Evolutionary conservation across 2,329 filamentous ascomycete species (phyloP).

Genomic region (Xylaria digitata): DNA sequence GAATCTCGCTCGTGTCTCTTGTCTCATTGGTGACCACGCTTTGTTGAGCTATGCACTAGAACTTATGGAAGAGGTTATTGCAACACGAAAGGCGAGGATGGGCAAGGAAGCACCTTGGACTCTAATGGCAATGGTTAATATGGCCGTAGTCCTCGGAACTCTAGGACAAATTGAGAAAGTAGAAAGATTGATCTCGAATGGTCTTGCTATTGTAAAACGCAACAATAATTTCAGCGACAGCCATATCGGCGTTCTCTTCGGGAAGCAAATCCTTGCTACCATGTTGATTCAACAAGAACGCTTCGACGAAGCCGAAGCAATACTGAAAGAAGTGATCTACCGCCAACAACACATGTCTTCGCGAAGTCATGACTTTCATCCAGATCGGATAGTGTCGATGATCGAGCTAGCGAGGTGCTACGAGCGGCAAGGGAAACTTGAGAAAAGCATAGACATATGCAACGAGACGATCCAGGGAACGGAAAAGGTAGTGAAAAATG

Average conservation of each 20-base stretch:
- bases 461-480: conserved; percentile 12
- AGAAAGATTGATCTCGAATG: conserved; percentile 11
- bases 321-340: conserved; percentile 8
- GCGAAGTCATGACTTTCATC: conserved; percentile 27
- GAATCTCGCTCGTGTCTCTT: conserved; percentile 15
- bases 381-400: conserved; percentile 33
- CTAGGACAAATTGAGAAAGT: conserved; percentile 14
- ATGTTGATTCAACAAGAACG: conserved; percentile 26
- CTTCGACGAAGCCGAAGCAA: conserved; percentile 14
- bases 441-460: conserved; percentile 21
- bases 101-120: conserved; percentile 34
- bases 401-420: conserved; percentile 34
- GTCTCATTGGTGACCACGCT: conserved; percentile 3
- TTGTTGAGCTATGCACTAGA: background rate
- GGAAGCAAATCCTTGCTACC: conserved; percentile 30
- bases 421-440: conserved; percentile 16
- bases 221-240: too few relatives aligned
- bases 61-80: conserved; percentile 32
- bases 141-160: conserved; percentile 29
- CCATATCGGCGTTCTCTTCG: conserved; percentile 34
- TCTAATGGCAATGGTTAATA: conserved; percentile 31
- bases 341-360: conserved; percentile 29
- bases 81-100: conserved; percentile 21
- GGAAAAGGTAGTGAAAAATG: background rate
- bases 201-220: conserved; percentile 18